These are phyloP conservation scores for Bryum argenteum DNA, from an alignment of 225 moss, liverwort and hornwort species.

Conservation along the genomic window DNA sequence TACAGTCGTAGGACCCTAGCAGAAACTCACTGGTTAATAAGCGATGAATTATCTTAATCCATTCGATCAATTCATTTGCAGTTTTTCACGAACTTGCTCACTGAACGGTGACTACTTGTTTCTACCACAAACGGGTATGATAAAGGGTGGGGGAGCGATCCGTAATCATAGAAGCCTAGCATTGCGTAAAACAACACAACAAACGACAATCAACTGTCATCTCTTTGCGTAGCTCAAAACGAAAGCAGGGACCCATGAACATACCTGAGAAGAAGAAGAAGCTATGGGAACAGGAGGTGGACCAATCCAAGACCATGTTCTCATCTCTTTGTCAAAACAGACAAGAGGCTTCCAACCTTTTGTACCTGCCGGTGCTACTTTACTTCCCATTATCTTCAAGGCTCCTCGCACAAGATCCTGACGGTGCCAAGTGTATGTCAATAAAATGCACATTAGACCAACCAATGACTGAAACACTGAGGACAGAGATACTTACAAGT, in stretches of 20 bases:
- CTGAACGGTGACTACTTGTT: constrained; percentile 9
- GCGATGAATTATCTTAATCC: constrained; percentile 9
- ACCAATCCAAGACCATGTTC: constrained; percentile 76
- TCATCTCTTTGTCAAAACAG: constrained; percentile 67
- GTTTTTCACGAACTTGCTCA: constrained; percentile 11
- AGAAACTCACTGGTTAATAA: constrained; percentile 12
- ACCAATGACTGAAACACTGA: constrained; percentile 8
- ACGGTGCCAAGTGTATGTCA: constrained; percentile 22
- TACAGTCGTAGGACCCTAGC: constrained; percentile 15
- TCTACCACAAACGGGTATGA: constrained; percentile 17
- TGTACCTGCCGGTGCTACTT: constrained; percentile 67
- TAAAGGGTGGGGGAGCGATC: constrained; percentile 9
- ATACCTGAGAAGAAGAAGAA: constrained; percentile 64
- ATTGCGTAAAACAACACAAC: constrained; percentile 17
- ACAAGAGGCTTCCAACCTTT: constrained; percentile 85
- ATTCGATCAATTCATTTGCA: constrained; percentile 5
- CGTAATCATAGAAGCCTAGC: constrained; percentile 21
- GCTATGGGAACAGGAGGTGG: constrained; percentile 51
- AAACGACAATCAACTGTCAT: neutral
- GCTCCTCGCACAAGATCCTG: constrained; percentile 78
- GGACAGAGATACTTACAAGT: constrained; percentile 13
- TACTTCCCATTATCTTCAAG: constrained; percentile 77
- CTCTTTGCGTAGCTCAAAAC: constrained; percentile 8
- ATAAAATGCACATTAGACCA: constrained; percentile 10
- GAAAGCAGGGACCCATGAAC: constrained; percentile 12